A percentile compares a stretch with the other conserved stretches of the same genome.
Evolutionary conservation across 306 rosid genomes (phyloP).

Genomic region (Senna siamea): DNA sequence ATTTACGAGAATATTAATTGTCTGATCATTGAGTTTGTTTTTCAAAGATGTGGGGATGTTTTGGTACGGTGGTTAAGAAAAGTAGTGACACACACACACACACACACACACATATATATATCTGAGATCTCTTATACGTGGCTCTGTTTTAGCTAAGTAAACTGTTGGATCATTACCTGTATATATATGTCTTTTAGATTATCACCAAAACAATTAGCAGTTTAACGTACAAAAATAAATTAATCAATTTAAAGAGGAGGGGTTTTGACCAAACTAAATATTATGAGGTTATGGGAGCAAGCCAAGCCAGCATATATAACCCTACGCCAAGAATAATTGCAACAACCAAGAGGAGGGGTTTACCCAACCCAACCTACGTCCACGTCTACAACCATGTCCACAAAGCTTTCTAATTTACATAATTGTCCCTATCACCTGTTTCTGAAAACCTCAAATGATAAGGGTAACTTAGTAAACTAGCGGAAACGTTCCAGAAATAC

Average conservation of each 20-base stretch:
- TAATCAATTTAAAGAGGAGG: not conserved
- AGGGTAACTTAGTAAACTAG: not conserved
- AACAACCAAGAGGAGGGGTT: constrained; percentile 52
- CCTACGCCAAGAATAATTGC: constrained; percentile 40
- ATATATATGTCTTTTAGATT: not conserved
- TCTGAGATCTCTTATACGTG: not conserved
- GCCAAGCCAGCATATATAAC: constrained; percentile 28
- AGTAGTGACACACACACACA: too few relatives aligned
- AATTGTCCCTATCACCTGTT: constrained; percentile 3
- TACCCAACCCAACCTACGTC: constrained; percentile 45
- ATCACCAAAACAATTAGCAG: constrained; percentile 23
- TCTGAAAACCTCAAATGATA: not conserved
- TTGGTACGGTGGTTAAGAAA: constrained; percentile 66
- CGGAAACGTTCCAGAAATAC: not conserved
- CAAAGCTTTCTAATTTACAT: constrained; percentile 22
- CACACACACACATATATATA: too few relatives aligned
- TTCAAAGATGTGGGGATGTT: constrained; percentile 32
- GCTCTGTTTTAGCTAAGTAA: constrained; percentile 9
- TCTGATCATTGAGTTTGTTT: not conserved
- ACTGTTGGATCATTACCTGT: constrained; percentile 18
- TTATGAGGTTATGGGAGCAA: not conserved
- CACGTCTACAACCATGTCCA: constrained; percentile 33
- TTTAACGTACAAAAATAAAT: not conserved
- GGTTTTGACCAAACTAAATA: constrained; percentile 18
- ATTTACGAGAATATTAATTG: not conserved